Evolutionary conservation across 139 green algal species (phyloP).

Genomic region (Eudorina sp.): DNA sequence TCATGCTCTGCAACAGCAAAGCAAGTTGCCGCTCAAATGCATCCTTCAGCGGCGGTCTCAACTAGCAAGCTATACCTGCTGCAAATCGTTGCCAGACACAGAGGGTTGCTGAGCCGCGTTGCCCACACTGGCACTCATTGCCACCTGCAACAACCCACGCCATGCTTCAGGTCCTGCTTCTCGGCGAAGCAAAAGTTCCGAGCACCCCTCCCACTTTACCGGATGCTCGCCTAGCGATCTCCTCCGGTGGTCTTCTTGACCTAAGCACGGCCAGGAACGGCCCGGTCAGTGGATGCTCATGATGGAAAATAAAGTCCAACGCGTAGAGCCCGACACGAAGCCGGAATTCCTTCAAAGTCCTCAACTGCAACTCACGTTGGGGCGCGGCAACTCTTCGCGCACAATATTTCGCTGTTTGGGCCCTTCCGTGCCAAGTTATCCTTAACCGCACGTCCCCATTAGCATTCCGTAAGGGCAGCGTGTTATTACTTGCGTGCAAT

Average conservation of each 20-base stretch:
- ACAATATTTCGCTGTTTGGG: background rate
- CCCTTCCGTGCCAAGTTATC: constrained; percentile 4
- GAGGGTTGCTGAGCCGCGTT: constrained; percentile 47
- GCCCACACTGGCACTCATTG: constrained; percentile 46
- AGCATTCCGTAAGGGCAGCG: constrained; percentile 4
- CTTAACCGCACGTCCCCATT: constrained; percentile 18
- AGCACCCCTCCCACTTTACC: constrained; percentile 2
- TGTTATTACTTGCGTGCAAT: constrained; percentile 1
- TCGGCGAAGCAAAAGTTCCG: background rate
- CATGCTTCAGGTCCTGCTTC: background rate
- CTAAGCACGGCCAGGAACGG: background rate
- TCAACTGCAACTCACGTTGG: constrained; percentile 20
- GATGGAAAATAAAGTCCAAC: no score
- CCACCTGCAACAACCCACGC: background rate
- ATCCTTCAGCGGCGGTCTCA: background rate
- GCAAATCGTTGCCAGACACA: constrained; percentile 38
- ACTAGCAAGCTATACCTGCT: constrained; percentile 30
- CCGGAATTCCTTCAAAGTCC: background rate
- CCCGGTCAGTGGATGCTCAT: no score
- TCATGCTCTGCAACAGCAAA: constrained; percentile 66
- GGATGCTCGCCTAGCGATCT: constrained; percentile 9
- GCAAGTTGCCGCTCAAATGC: background rate
- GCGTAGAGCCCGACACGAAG: background rate
- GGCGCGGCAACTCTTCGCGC: background rate
- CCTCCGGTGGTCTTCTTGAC: constrained; percentile 26